A percentile compares a stretch with the other conserved stretches of the same genome.
Conservation (phyloP, 2,329 filamentous ascomycete species). For the Boeremia exigua region DNA sequence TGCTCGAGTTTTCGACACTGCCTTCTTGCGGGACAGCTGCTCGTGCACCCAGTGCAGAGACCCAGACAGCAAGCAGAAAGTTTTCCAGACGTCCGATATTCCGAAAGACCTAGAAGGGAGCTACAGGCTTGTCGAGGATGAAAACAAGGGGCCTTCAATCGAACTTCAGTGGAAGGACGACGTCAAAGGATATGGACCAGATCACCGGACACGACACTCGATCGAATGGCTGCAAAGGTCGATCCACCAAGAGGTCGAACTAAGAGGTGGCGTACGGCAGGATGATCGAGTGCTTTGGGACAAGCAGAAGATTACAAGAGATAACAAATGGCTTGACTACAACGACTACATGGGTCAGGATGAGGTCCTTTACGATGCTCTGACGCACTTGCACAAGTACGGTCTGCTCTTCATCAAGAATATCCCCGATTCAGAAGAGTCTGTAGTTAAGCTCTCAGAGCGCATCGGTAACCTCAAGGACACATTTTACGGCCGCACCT, state of each 20-base stretch:
- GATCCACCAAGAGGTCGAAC: slow-evolving; percentile 40
- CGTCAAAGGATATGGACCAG: slow-evolving; percentile 50
- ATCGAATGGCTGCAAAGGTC: slow-evolving; percentile 42
- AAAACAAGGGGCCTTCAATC: slow-evolving; percentile 54
- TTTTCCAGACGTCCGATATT: slow-evolving; percentile 70
- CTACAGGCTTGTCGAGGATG: slow-evolving; percentile 43
- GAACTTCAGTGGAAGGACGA: slow-evolving; percentile 69
- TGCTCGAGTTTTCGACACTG: slow-evolving; percentile 39
- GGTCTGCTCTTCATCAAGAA: slow-evolving; percentile 80
- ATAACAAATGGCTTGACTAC: slow-evolving; percentile 70
- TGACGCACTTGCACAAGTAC: slow-evolving; percentile 67
- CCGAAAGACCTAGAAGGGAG: slow-evolving; percentile 50
- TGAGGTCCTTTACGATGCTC: slow-evolving; percentile 63
- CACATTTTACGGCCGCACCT: slow-evolving; percentile 90
- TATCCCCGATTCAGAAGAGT: slow-evolving; percentile 71
- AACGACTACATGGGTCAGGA: slow-evolving; percentile 71
- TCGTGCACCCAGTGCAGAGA: slow-evolving; percentile 64
- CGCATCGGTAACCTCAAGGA: slow-evolving; percentile 80
- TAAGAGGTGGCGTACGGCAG: slow-evolving; percentile 43
- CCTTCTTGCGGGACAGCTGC: slow-evolving; percentile 64
- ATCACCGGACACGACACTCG: slow-evolving; percentile 52
- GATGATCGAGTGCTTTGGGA: slow-evolving; percentile 55
- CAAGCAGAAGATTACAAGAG: slow-evolving; percentile 51
- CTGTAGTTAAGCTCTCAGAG: slow-evolving; percentile 71
- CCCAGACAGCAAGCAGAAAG: slow-evolving; percentile 66